phyloP scores from a whole-genome alignment of 2,329 filamentous ascomycete genomes.

The Paraconiothyrium brasiliense region DNA sequence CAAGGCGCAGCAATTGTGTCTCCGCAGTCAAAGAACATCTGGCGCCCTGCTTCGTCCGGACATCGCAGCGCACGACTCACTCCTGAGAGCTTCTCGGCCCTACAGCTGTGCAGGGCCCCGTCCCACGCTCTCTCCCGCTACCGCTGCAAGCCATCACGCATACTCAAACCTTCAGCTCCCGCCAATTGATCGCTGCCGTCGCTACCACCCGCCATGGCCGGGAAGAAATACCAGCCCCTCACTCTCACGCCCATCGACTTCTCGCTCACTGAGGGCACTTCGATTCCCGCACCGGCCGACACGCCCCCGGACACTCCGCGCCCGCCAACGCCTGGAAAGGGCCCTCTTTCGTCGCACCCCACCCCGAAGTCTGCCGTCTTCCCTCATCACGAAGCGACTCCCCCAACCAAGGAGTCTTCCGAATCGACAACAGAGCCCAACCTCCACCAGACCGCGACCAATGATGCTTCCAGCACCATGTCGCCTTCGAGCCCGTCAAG shows the following conservation, averaged over 20 bases:
- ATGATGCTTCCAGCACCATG: slow-evolving; percentile 40
- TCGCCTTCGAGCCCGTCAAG: slow-evolving; percentile 44
- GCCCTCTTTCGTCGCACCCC: slow-evolving; percentile 53
- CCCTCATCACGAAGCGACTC: slow-evolving; percentile 31
- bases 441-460: slow-evolving; percentile 36
- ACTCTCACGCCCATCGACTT: slow-evolving; percentile 52
- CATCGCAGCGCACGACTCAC: slow-evolving; percentile 29
- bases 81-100: slow-evolving; percentile 38
- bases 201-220: slow-evolving; percentile 34
- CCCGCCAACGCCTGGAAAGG: slow-evolving; percentile 50
- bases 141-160: slow-evolving; percentile 26
- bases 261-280: slow-evolving; percentile 54
- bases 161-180: background rate
- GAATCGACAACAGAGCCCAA: slow-evolving; percentile 26
- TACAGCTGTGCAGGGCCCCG: slow-evolving; percentile 18
- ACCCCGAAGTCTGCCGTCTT: slow-evolving; percentile 46
- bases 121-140: slow-evolving; percentile 22
- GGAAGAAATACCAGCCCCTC: slow-evolving; percentile 47
- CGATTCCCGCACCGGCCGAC: slow-evolving; percentile 52
- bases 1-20: slow-evolving; percentile 4
- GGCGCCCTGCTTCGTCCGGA: slow-evolving; percentile 12
- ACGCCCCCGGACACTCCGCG: slow-evolving; percentile 51
- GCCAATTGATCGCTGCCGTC: background rate
- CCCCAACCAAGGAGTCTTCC: slow-evolving; percentile 31
- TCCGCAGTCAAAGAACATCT: slow-evolving; percentile 6